Evolutionary conservation across 176 grass and related monocot genomes (phyloP), one percentile per base, ranked within the genome.

Genomic region (Canna indica): DNA sequence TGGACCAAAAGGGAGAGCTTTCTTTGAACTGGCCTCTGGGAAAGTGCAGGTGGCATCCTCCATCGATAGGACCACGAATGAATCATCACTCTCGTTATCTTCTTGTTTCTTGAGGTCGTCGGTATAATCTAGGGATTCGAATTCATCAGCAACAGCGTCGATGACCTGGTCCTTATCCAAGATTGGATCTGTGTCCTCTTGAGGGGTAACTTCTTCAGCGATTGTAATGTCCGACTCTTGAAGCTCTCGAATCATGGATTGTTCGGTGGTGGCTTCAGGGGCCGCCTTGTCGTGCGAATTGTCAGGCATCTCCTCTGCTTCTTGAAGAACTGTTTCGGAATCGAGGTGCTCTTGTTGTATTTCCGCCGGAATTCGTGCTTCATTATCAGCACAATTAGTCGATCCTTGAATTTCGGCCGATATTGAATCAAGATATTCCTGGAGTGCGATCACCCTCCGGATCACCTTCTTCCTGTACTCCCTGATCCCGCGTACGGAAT

Each of bases 391-490:
- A 8, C 44, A 48, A 48, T 50, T 31, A 0, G 25, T 14, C 27
- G 68, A 46, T 30, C 50, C 44, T 3, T 0, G 25, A 32, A 22
- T 3, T 28, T 11, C 41, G 44, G 45, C 11, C 27, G 68, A 48
- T 15, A 70, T 33, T 4, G 68, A 31, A 48, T 70, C 68, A 27
- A 70, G 44, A 13, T 50, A 48, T 14, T 70, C 68, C 68, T 70
- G 68, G 14, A 70, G 29, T 16, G 15, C 16, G 68, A 70, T 70
- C 25, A 34, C 44, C 41, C 28, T 46, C 28, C 68, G 68, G 26
- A 70, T 70, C 68, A 50, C 45, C 68, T 70, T 70, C 45, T 32
- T 46, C 26, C 68, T 44, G 12, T 70, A 70, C 28, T 50, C 68
- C 68, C 68, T 32, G 0, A 70, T 42, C 26, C 68, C 27, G 27